Percentiles rank a stretch among this genome's conserved stretches.
Conservation (phyloP, 139 green algal genomes). For the Micromonas pusilla region DNA sequence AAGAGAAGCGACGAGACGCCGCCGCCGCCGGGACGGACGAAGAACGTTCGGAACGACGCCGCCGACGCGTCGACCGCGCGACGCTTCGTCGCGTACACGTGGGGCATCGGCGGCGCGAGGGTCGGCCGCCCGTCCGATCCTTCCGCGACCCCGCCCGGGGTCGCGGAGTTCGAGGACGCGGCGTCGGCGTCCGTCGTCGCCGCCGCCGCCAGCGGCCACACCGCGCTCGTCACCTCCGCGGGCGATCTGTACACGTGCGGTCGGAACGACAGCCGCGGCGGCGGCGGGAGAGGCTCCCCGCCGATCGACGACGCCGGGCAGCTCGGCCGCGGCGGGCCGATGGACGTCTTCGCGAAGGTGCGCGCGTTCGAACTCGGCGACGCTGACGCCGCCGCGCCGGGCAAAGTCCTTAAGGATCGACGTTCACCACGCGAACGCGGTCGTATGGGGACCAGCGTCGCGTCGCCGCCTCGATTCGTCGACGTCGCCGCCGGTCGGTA, state of each 20-base stretch:
- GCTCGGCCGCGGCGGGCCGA: slow-evolving; percentile 38
- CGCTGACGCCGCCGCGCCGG: no score
- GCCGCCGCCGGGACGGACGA: background rate
- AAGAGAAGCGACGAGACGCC: background rate
- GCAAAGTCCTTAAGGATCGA: no score
- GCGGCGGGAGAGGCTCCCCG: slow-evolving; percentile 50
- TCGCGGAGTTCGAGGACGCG: background rate
- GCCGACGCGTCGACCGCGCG: background rate
- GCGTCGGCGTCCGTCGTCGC: background rate
- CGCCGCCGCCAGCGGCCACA: slow-evolving; percentile 16
- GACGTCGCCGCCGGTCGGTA: slow-evolving; percentile 21
- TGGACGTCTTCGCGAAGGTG: background rate
- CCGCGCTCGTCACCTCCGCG: background rate
- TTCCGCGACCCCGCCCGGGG: background rate
- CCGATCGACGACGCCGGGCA: slow-evolving; percentile 49
- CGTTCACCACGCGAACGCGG: no score
- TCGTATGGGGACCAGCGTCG: no score
- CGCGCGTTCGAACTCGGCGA: no score
- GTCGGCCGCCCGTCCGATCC: background rate
- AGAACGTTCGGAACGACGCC: background rate
- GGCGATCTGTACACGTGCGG: slow-evolving; percentile 50
- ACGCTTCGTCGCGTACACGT: background rate
- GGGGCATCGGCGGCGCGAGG: slow-evolving; percentile 9
- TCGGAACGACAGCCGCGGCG: slow-evolving; percentile 50
- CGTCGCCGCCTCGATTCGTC: no score